Conservation (phyloP, 805 yeast genomes). For the Clavispora phyllophila region DNA sequence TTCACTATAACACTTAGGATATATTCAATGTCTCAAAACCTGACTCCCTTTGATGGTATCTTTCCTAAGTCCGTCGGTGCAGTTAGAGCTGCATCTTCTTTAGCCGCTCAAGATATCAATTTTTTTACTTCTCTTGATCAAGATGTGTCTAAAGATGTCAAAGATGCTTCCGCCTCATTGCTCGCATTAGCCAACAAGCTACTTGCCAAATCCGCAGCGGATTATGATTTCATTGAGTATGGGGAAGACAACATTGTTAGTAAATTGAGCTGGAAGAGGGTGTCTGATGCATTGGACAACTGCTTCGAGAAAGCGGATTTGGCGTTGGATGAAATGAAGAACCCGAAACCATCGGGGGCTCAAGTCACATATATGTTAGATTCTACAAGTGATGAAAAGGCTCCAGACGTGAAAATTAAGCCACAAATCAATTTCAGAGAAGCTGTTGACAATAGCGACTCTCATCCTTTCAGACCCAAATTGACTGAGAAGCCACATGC, state of each 20-base stretch:
- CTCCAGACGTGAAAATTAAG: slow-evolving; percentile 40
- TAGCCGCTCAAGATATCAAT: slow-evolving; percentile 76
- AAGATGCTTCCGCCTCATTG: slow-evolving; percentile 37
- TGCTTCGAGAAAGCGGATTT: slow-evolving; percentile 75
- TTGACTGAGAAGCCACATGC: slow-evolving; percentile 71
- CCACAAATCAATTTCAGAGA: slow-evolving; percentile 64
- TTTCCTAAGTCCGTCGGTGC: slow-evolving; percentile 50
- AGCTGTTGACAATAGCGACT: slow-evolving; percentile 63
- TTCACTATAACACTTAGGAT: background rate
- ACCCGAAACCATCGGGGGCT: slow-evolving; percentile 18
- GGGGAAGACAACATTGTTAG: slow-evolving; percentile 41
- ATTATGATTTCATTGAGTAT: slow-evolving; percentile 21
- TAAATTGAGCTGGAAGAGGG: slow-evolving; percentile 52
- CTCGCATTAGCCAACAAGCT: slow-evolving; percentile 44
- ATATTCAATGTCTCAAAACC: background rate
- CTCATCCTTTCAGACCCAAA: slow-evolving; percentile 72
- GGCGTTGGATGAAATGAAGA: slow-evolving; percentile 46
- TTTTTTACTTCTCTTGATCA: slow-evolving; percentile 65
- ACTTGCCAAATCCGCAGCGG: slow-evolving; percentile 26
- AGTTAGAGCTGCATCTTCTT: slow-evolving; percentile 61
- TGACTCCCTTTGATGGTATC: slow-evolving; percentile 9
- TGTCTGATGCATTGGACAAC: slow-evolving; percentile 61
- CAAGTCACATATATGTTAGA: background rate
- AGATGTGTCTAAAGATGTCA: slow-evolving; percentile 35
- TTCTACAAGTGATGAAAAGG: slow-evolving; percentile 6